Conservation (phyloP, 1,284 basidiomycete genomes). For the Malassezia sp. region DNA sequence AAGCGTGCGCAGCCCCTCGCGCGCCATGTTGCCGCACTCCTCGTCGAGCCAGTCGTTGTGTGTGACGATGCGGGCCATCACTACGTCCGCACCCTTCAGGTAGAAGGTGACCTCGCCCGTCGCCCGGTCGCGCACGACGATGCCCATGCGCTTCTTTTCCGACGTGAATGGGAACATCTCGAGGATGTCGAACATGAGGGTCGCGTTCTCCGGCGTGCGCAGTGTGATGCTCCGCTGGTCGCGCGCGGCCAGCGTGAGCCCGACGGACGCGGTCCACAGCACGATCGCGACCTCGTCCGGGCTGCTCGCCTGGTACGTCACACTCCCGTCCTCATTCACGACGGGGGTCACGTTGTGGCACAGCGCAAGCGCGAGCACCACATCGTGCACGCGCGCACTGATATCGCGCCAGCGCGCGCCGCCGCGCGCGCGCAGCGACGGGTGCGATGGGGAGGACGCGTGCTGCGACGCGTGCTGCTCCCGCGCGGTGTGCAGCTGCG, state of each 20-base stretch:
- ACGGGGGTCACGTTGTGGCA: conserved; percentile 98
- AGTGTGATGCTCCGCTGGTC: conserved; percentile 69
- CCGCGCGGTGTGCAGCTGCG: conserved; percentile 71
- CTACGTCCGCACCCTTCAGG: conserved; percentile 94
- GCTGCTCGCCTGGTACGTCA: conserved; percentile 95
- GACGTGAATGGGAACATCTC: conserved; percentile 94
- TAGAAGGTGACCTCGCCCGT: conserved; percentile 74
- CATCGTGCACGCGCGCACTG: conserved; percentile 84
- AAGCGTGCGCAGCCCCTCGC: conserved; percentile 85
- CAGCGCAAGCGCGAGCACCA: conserved; percentile 79
- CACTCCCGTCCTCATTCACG: conserved; percentile 76
- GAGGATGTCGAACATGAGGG: conserved; percentile 68
- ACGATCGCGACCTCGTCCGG: conserved; percentile 99
- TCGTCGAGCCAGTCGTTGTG: conserved; percentile 99
- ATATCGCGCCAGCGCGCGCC: conserved; percentile 70
- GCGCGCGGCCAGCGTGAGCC: conserved; percentile 71
- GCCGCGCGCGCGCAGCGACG: conserved; percentile 1
- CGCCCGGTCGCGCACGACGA: conserved; percentile 69
- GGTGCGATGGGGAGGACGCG: not conserved
- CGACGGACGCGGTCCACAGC: conserved; percentile 91
- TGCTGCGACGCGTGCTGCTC: conserved; percentile 8
- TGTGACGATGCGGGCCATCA: conserved; percentile 87
- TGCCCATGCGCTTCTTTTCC: conserved; percentile 97
- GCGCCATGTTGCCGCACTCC: conserved; percentile 95
- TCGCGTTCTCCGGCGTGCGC: conserved; percentile 22